Evolutionary conservation across 768 basidiomycete species (phyloP), one percentile per base, ranked within the genome.

Genomic region (Tulasnella sp.): DNA sequence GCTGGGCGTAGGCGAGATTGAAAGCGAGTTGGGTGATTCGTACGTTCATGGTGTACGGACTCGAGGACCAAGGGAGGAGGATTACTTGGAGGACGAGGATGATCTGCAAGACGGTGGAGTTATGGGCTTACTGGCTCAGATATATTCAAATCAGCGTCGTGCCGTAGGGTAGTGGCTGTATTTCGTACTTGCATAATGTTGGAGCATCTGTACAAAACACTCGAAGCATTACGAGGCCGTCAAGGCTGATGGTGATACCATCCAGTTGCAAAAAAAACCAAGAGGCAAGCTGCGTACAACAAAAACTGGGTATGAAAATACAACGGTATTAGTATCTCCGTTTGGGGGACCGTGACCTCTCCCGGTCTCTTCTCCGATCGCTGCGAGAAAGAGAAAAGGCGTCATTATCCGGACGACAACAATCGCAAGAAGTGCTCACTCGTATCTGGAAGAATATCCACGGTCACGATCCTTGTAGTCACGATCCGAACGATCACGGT

Each of bases 81-180:
- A 59, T 29, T 14, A 46, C 7, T 71, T 75, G 45, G 77, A 75
- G 49, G 74, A 73, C 12, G 74, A 77, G 39, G 65, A 83, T 23
- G 73, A 69, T 17, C 64, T 85, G 61, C 80, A 80, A 64, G 88
- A 92, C 68, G 86, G 79, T 0, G 91, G 92, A 15, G 83, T 96
- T 61, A 70, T 94, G 60, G 88, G 86, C 19, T 65, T 96, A 61
- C 67, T 96, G 63, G 84, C 87, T 40, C 84, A 93, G 72, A 92
- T 96, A 49, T 90, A 93, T 29, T 45, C 8, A 68, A 64, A 67
- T 27, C 61, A 62, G 34, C 57, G 64, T 37, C 59, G 63, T 48
- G 57, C 51, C 32, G 63, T 62, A 35, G 51, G 49, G 9, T 42
- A 43, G 27, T 6, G 17, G 41, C 41, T 43, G 7, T 43, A n/a